These are phyloP conservation scores for Lithocarpus polystachyus DNA, from an alignment of 306 rosid genomes.

Conservation along the genomic window DNA sequence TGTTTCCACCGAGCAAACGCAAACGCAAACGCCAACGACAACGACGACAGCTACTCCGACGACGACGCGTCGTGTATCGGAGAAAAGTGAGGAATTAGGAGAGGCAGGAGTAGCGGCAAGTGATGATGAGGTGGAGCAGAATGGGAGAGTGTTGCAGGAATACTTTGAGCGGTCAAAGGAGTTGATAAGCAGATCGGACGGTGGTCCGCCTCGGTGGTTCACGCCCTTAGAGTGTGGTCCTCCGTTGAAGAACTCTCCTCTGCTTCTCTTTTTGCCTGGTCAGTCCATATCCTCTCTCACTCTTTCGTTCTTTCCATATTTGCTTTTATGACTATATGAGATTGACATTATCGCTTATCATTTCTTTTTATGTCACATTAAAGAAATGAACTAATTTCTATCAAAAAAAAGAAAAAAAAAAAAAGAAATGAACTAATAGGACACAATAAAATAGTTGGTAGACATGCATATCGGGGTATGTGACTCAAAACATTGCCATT, in stretches of 20 bases:
- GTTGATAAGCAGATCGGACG: conserved; percentile 36
- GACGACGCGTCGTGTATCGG: not conserved
- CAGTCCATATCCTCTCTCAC: not conserved
- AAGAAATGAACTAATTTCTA: no score
- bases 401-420: no score
- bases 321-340: no score
- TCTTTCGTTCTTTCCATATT: no score
- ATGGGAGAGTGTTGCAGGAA: conserved; percentile 28
- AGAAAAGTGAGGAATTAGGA: conserved; percentile 9
- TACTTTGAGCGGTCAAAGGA: conserved; percentile 49
- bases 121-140: conserved; percentile 8
- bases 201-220: conserved; percentile 91
- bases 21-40: not conserved
- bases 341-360: no score
- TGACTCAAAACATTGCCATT: no score
- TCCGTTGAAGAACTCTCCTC: conserved; percentile 49
- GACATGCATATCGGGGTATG: no score
- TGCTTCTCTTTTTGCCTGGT: conserved; percentile 82
- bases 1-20: conserved; percentile 26
- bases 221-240: conserved; percentile 61
- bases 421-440: no score
- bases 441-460: no score
- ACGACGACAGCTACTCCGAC: not conserved
- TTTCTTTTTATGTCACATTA: no score
- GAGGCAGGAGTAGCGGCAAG: not conserved